These are phyloP conservation scores for Naganishia cerealis DNA, from an alignment of 1,284 basidiomycete species.

Conservation along the genomic window DNA sequence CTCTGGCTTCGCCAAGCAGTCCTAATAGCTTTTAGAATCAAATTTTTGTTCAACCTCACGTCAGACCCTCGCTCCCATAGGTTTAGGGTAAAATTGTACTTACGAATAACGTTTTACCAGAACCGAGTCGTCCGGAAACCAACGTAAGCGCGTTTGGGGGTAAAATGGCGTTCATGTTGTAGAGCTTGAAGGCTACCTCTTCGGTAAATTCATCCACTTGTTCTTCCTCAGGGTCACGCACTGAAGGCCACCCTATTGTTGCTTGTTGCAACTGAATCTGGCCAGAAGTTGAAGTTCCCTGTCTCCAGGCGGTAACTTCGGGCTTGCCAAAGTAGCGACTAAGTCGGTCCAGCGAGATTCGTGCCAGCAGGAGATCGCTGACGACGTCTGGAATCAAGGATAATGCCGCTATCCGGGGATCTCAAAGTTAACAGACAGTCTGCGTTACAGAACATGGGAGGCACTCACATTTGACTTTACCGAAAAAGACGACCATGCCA, in stretches of 20 bases:
- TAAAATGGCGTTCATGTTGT: slow-evolving; percentile 41
- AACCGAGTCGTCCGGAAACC: slow-evolving; percentile 51
- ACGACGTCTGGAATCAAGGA: slow-evolving; percentile 44
- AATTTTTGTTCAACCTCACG: slow-evolving; percentile 11
- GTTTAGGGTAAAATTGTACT: slow-evolving; percentile 24
- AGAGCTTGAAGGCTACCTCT: slow-evolving; percentile 38
- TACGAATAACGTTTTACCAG: slow-evolving; percentile 52
- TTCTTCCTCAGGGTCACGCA: slow-evolving; percentile 1
- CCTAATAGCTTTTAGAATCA: slow-evolving; percentile 42
- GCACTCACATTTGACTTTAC: slow-evolving; percentile 41
- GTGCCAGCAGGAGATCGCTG: slow-evolving; percentile 41
- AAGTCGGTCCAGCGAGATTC: slow-evolving; percentile 47
- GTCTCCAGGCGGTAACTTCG: slow-evolving; percentile 21
- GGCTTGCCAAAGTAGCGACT: slow-evolving; percentile 39
- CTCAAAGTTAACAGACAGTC: background rate
- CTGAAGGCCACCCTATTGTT: slow-evolving; percentile 46
- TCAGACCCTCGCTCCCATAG: background rate
- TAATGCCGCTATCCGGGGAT: slow-evolving; percentile 24
- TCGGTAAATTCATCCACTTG: background rate
- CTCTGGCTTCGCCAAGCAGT: slow-evolving; percentile 47
- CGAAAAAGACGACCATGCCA: slow-evolving; percentile 44
- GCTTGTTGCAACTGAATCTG: slow-evolving; percentile 41
- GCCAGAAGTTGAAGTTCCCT: slow-evolving; percentile 9
- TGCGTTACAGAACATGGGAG: background rate
- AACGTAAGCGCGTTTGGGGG: slow-evolving; percentile 46